phyloP scores from a whole-genome alignment of 2,329 filamentous ascomycete genomes.

The Phoma sp. region DNA sequence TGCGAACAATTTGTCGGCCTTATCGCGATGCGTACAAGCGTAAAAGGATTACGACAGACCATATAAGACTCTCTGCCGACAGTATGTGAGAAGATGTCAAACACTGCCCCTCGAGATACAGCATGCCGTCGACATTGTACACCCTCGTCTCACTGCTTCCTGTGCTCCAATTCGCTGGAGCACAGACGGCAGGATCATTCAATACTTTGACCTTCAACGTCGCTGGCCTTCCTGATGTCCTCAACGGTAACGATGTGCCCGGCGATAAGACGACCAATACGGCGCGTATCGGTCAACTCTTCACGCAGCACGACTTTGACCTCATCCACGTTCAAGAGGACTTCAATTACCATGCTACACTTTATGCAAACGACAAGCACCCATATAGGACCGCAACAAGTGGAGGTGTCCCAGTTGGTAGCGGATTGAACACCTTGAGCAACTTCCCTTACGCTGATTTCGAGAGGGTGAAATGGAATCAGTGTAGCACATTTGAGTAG shows the following conservation, averaged over 20 bases:
- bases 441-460: conserved; percentile 65
- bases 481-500: conserved; percentile 57
- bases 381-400: conserved; percentile 68
- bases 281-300: conserved; percentile 61
- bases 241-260: conserved; percentile 66
- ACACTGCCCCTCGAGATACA: neutral
- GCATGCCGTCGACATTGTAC: conserved; percentile 20
- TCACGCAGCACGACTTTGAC: conserved; percentile 64
- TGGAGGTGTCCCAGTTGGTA: conserved; percentile 68
- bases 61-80: neutral
- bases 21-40: conserved; percentile 4
- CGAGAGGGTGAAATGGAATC: conserved; percentile 64
- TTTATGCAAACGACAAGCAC: conserved; percentile 67
- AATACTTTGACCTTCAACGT: conserved; percentile 65
- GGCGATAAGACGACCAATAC: conserved; percentile 68
- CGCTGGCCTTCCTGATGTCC: conserved; percentile 62
- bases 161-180: conserved; percentile 15
- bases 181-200: conserved; percentile 53
- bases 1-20: neutral
- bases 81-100: neutral
- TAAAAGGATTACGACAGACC: neutral
- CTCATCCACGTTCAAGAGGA: conserved; percentile 72
- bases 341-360: conserved; percentile 68
- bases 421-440: conserved; percentile 68
- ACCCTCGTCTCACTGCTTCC: conserved; percentile 13